Conservation (phyloP, 2,329 filamentous ascomycete genomes). For the Apiospora phragmitis region DNA sequence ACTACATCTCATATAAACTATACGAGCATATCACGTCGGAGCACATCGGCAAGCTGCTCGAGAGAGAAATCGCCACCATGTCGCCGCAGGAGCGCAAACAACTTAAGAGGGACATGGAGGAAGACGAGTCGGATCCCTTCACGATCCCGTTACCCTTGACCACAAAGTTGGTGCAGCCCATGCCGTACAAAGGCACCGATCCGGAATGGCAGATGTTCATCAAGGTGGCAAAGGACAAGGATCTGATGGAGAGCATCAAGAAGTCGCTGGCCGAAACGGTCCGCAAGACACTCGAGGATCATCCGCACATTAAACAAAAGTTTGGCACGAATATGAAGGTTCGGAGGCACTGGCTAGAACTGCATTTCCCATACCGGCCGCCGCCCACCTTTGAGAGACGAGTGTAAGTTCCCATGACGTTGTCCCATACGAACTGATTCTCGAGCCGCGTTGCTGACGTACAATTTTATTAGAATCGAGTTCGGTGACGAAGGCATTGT, state of each 20-base stretch:
- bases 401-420: conserved; percentile 47
- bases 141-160: conserved; percentile 67
- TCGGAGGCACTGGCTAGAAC: conserved; percentile 58
- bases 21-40: conserved; percentile 48
- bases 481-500: conserved; percentile 51
- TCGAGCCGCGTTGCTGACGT: conserved; percentile 18
- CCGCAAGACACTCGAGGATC: conserved; percentile 44
- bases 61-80: conserved; percentile 42
- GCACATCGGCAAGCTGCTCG: conserved; percentile 43
- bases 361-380: conserved; percentile 59
- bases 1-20: conserved; percentile 38
- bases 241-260: conserved; percentile 48
- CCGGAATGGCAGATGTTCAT: conserved; percentile 66
- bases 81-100: conserved; percentile 46
- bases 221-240: conserved; percentile 54
- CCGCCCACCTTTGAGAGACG: conserved; percentile 60
- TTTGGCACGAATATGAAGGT: conserved; percentile 51
- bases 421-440: neutral
- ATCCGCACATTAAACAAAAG: conserved; percentile 42
- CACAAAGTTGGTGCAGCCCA: conserved; percentile 46
- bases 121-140: conserved; percentile 44
- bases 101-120: conserved; percentile 36
- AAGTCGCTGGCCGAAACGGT: conserved; percentile 33
- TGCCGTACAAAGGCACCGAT: conserved; percentile 55
- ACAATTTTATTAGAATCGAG: conserved; percentile 15